These are phyloP conservation scores for Aspergillus novoparasiticus DNA, from an alignment of 2,329 filamentous ascomycete genomes.

Conservation along the genomic window DNA sequence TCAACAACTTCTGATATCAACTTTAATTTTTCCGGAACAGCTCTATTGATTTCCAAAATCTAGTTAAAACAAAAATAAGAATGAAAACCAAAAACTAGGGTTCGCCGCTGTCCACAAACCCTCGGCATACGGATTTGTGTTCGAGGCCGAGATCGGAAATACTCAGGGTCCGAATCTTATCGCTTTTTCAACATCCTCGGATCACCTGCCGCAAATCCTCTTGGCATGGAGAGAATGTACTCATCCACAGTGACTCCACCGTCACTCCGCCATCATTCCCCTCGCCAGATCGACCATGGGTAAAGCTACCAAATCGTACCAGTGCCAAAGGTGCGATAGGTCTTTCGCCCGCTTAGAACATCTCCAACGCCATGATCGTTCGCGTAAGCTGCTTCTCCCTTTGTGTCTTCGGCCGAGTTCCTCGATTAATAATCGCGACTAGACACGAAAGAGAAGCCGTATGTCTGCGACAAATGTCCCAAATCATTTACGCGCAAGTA, in stretches of 20 bases:
- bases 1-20: no score
- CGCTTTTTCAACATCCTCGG: no score
- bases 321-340: conserved; percentile 34
- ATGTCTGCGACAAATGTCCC: conserved; percentile 30
- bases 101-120: no score
- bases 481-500: conserved; percentile 41
- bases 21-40: no score
- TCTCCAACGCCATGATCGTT: conserved; percentile 40
- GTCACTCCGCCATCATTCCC: neutral
- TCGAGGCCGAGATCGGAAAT: neutral
- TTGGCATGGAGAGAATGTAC: neutral
- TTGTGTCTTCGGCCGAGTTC: neutral
- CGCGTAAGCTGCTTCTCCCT: conserved; percentile 27
- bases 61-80: no score
- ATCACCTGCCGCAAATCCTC: neutral
- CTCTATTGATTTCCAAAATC: no score
- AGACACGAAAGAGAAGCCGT: conserved; percentile 42
- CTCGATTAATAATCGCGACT: conserved; percentile 11
- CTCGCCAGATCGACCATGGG: conserved; percentile 17
- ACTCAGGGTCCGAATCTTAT: neutral
- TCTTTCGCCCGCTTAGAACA: conserved; percentile 38
- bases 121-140: no score
- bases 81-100: no score
- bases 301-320: conserved; percentile 24
- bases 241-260: neutral